Evolutionary conservation across 2,329 filamentous ascomycete genomes (phyloP), one percentile per base, ranked within the genome.

Genomic region (Colletotrichum siamense): DNA sequence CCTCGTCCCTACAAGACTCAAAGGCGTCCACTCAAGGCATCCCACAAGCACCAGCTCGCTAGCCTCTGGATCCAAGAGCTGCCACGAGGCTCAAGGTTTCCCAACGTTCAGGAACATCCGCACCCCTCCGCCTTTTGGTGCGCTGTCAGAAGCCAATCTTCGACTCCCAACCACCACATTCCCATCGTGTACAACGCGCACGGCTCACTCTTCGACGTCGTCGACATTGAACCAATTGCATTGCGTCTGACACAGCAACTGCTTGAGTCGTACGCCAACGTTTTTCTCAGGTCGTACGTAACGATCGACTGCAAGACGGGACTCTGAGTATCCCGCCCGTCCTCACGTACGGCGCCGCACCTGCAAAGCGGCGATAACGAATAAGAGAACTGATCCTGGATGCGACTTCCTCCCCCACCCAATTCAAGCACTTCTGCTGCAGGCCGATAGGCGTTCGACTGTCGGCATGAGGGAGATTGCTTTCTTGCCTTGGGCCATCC

Each of bases 31-130:
- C 24, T 52, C 44, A 22, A 39, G 30, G 24, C 18, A 9, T 34
- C 24, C 18, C 32, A n/a, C 59, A 62, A 8, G 30, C 6, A 52
- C 44, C 44, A 22, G n/a, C 44, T 52, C n/a, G 67, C 59, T 73
- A 64, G 39, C 59, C 24, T 69, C 55, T 55, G 16, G 36, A 24
- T 30, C 18, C 24, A 24, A 32, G n/a, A 44, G 49, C 30, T 67
- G 62, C 69, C 69, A 67, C 28, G 68, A 71, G 62, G 73, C 52
- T 65, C 69, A 72, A 72, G 55, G 36, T 68, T 72, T 57, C 28
- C 67, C 57, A 63, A 32, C 12, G 32, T 32, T 30, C 71, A 74
- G 67, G 67, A 75, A 75, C 62, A 36, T 61, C 34, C 64, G 36
- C 39, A 9, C 52, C 44, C 32, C 34, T 26, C 71, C 67, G 36